A percentile compares a stretch with the other conserved stretches of the same genome.
Evolutionary conservation across 176 grass and related monocot genomes (phyloP).

Genomic region (Paspalum notatum): DNA sequence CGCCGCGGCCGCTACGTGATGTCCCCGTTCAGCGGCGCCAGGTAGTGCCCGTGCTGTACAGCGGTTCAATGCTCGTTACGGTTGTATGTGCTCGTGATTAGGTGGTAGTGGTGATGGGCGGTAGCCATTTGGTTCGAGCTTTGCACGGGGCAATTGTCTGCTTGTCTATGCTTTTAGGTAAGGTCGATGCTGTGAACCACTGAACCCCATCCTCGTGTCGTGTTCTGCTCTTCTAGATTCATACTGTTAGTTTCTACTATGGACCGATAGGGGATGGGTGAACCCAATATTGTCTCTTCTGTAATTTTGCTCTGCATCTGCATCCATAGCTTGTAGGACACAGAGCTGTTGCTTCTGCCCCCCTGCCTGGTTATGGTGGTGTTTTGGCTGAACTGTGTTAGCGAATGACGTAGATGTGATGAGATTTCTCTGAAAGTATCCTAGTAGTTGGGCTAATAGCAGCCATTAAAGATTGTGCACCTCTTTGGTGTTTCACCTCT

Average conservation of each 20-base stretch:
- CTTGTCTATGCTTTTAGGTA: not conserved
- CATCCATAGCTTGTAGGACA: not conserved
- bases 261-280: not conserved
- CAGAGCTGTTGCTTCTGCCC: not conserved
- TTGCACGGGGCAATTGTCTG: not conserved
- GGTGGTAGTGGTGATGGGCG: not conserved
- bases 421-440: not conserved
- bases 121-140: not conserved
- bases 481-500: conserved; percentile 6
- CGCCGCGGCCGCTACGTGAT: conserved; percentile 21
- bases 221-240: not conserved
- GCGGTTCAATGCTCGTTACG: not conserved
- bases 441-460: not conserved
- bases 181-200: not conserved
- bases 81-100: not conserved
- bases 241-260: not conserved
- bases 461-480: not conserved
- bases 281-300: not conserved
- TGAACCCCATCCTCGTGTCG: not conserved
- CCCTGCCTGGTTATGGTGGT: not conserved
- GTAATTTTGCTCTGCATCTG: not conserved
- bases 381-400: not conserved
- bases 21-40: conserved; percentile 36
- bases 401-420: not conserved
- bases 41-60: conserved; percentile 16